phyloP scores from a whole-genome alignment of 495 filamentous ascomycete species.

The Penicillium cataractarum region DNA sequence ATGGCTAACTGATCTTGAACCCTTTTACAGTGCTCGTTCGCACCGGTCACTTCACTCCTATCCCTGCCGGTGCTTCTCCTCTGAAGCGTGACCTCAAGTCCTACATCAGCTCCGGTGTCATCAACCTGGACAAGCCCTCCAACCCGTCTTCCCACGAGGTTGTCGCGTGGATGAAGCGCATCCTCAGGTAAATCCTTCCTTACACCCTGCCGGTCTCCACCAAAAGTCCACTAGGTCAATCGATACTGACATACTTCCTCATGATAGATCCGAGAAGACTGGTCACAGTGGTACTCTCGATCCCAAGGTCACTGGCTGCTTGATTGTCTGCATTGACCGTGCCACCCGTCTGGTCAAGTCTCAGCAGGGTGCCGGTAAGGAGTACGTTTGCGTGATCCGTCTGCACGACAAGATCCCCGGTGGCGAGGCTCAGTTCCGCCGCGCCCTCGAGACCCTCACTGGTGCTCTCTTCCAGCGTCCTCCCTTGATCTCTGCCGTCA shows the following conservation, averaged over 20 bases:
- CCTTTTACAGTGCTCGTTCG: conserved; percentile 70
- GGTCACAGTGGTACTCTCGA: conserved; percentile 97
- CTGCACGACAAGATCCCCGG: conserved; percentile 91
- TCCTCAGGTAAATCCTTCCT: conserved; percentile 68
- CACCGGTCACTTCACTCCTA: conserved; percentile 92
- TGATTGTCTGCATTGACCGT: conserved; percentile 95
- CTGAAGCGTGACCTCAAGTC: conserved; percentile 91
- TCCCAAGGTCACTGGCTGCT: conserved; percentile 89
- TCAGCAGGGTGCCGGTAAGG: conserved; percentile 96
- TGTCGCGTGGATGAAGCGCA: conserved; percentile 97
- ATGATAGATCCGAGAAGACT: conserved; percentile 84
- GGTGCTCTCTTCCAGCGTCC: conserved; percentile 97
- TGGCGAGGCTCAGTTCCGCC: conserved; percentile 83
- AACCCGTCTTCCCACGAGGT: conserved; percentile 99
- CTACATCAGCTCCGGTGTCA: conserved; percentile 93
- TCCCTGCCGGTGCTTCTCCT: conserved; percentile 83
- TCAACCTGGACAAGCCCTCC: conserved; percentile 97
- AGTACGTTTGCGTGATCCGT: conserved; percentile 83
- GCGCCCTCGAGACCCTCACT: conserved; percentile 91
- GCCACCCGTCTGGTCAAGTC: conserved; percentile 97
- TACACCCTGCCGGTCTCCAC: not conserved
- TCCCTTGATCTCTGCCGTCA: conserved; percentile 95
- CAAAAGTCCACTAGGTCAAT: not conserved
- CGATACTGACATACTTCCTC: conserved; percentile 24
- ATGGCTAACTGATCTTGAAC: conserved; percentile 22